Base-by-base conservation (phyloP, 2,329 filamentous ascomycete species). In the Aureobasidium subglaciale region DNA sequence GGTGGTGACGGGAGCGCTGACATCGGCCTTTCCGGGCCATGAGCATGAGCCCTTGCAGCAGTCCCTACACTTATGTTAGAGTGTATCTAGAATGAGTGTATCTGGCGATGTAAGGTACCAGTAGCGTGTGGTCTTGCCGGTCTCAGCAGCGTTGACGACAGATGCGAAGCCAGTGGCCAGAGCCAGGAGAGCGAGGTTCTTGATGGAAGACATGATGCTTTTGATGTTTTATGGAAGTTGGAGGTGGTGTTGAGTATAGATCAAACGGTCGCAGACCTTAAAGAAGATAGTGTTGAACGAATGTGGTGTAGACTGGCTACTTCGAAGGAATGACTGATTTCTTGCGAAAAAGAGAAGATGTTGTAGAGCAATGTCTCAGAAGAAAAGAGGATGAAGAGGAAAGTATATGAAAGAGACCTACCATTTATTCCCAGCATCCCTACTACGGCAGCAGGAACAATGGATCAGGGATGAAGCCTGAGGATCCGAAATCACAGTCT, bases 31-130 rank as follows among this genome's bases (percentile, higher is more conserved):
- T 54, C 69, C 75, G 11, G 73, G 66, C 83, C 83, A 77, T 3
- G 75, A 75, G 67, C 84, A 87, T 18, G 81, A 84, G 22, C 83
- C 79, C 74, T 88, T 88, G 73, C 84, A 87, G 73, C 85, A 87
- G 67, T 87, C 84, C 78, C 37, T 41, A 5, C 11, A 24, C 11
- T 6, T 7, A 24, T 24, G 37, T 41, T 13, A 25, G 37, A 18
- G n/a, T 24, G 5, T 38, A 15, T 1, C 8, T n/a, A 41, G 11
- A 13, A n/a, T n/a, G n/a, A n/a, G n/a, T n/a, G n/a, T n/a, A 15
- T 15, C 20, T 11, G 3, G 15, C 20, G 4, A 24, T 24, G 11
- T 24, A n/a, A 41, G 18, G 22, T 41, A 41, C 37, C 80, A 71
- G 62, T 71, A 71, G 50, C 69, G 65, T 16, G 68, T 70, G 27